Evolutionary conservation across 345 rosid genomes (phyloP).

Genomic region (Dipteronia sinensis): DNA sequence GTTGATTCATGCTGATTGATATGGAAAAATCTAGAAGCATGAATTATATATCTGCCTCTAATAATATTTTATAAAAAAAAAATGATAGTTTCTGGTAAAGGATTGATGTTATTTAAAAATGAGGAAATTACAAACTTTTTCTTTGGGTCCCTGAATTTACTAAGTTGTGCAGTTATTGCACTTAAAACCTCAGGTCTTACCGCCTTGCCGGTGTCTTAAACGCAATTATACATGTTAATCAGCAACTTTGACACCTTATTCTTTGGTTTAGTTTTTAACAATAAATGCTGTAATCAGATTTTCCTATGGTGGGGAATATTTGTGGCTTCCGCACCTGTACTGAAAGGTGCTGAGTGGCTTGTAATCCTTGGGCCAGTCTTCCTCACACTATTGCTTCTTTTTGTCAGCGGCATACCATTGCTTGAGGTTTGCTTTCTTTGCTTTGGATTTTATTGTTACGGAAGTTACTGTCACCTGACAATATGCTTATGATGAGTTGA

Average conservation of each 20-base stretch:
- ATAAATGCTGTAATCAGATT: slow-evolving; percentile 45
- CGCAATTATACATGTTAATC: neutral
- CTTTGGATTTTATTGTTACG: neutral
- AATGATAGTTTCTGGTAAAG: neutral
- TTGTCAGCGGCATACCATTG: slow-evolving; percentile 85
- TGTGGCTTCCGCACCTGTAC: slow-evolving; percentile 71
- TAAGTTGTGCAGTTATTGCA: neutral
- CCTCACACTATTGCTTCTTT: slow-evolving; percentile 81
- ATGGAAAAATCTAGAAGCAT: neutral
- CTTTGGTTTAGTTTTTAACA: neutral
- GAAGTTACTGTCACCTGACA: neutral
- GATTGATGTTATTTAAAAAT: neutral
- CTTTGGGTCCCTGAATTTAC: neutral
- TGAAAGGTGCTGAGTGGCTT: slow-evolving; percentile 79
- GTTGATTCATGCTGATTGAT: neutral
- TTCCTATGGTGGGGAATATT: slow-evolving; percentile 94
- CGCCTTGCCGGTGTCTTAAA: neutral
- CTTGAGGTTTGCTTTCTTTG: slow-evolving; percentile 68
- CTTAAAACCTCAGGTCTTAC: neutral
- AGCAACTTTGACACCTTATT: neutral
- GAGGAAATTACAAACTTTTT: neutral
- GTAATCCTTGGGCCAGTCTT: slow-evolving; percentile 82
- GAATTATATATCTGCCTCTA: neutral
- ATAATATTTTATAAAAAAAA: neutral
- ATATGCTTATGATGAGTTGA: neutral